Evolutionary conservation across 176 grass and related monocot species (phyloP), one percentile per base, ranked within the genome.

Genomic region (Chrysopogon serrulatus): DNA sequence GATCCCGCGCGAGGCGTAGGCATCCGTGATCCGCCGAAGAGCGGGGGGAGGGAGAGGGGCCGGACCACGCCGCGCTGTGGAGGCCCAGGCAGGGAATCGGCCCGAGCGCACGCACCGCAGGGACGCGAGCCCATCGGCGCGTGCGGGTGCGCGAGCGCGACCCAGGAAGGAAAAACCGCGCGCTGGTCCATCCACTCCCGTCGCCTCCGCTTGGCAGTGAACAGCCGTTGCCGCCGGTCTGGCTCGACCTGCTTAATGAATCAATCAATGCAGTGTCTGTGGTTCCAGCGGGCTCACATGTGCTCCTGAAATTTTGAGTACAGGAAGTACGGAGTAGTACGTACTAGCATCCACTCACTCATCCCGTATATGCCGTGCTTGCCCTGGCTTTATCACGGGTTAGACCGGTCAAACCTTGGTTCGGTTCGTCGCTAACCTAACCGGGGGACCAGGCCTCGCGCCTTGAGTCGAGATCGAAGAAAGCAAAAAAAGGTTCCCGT

Each of bases 401-500:
- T 68, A 39, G 82, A 62, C 76, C 48, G 31, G 87, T 85, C 87
- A 67, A 79, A 59, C 48, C 76, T 49, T 76, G 76, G 76, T 73
- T 56, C 27, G 1, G 27, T 32, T 16, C 83, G 30, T 41, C 35
- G 39, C 6, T 24, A 63, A 37, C 10, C 47, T 0, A 54, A 54
- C 56, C 56, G 56, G 44, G 71, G 88, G 78, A 86, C 86, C 79
- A 70, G 76, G 68, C 15, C 35, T 19, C 8, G 62, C 36, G 32
- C 36, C 36, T 28, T 64, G 0, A 35, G 3, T 30, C 10, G 26
- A 44, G 13, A n/a, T n/a, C n/a, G n/a, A 27, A 28, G 34, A 39
- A 68, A 19, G 65, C n/a, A 39, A 34, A 10, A 8, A 28, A 27
- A 26, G n/a, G 68, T 23, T 71, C 11, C n/a, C 65, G 17, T 56